Base-by-base conservation (phyloP, 352 stramenopile genomes). In the Elongisporangium anandrum region DNA sequence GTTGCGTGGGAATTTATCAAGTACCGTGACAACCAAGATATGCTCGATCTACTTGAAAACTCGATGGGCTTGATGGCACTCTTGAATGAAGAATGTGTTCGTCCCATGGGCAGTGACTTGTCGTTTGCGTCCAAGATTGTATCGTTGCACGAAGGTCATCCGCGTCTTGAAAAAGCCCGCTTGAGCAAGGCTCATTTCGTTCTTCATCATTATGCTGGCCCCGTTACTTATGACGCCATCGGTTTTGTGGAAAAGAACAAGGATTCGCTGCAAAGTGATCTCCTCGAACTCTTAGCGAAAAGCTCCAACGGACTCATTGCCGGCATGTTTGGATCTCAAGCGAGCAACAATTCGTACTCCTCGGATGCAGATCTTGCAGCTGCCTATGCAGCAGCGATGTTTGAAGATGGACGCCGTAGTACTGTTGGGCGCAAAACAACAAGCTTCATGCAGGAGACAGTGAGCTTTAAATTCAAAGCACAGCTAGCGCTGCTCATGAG, bases 21-120 rank as follows among this genome's bases (percentile, higher is more conserved):
- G 59, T 97, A 91, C 63, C 78, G 80, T 47, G 90, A 97, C 67
- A 97, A 97, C 64, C 87, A 95, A 60, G 85, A 96, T 47, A 93
- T 96, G 69, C 71, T 97, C 38, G 87, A 96, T 49, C 63, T 97
- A 56, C 66, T 97, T 3, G 90, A 97, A 65, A 92, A 86, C 45
- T 91, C 84, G 23, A 95, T 96, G 75, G 90, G 90, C 16, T 58
- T 97, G 12, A 92, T 97, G 64, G 77, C 87, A 19, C 67, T 97
- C 24, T 74, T 97, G 13, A 96, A 97, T 59, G 90, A 97, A 72
- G 90, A 97, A 63, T 96, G 87, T 59, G 87, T 97, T 50, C 75
- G 86, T 15, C 87, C 88, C 3, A 94, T 92, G 72, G 90, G 90
- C 8, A 93, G 80, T 22, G 88, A 97, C 57, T 41, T 76, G 49